phyloP scores from a whole-genome alignment of 768 basidiomycete genomes.

The Trametes sanguinea region DNA sequence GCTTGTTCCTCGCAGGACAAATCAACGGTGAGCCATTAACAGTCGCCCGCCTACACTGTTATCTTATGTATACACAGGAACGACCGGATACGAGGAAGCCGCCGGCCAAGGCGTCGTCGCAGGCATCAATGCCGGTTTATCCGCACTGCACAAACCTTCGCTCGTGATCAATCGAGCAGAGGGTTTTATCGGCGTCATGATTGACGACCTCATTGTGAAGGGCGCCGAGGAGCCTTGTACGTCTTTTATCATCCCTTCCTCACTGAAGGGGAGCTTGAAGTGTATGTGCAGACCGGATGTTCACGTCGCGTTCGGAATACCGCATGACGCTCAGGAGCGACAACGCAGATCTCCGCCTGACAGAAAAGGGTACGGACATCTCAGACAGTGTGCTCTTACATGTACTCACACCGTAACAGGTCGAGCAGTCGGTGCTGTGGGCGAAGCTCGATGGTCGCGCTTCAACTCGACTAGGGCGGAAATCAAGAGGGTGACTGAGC shows the following conservation, averaged over 20 bases:
- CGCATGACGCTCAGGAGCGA: constrained; percentile 86
- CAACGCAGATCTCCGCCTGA: constrained; percentile 85
- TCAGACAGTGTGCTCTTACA: not conserved
- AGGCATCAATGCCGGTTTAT: constrained; percentile 84
- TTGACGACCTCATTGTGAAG: constrained; percentile 86
- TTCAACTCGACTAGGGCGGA: constrained; percentile 38
- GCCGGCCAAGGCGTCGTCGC: constrained; percentile 89
- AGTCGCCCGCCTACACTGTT: too few relatives aligned
- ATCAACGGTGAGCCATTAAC: constrained; percentile 62
- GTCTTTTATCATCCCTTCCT: constrained; percentile 27
- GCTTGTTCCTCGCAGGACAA: constrained; percentile 86
- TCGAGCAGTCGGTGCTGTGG: constrained; percentile 44
- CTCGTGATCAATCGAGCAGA: constrained; percentile 80
- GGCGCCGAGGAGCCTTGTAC: constrained; percentile 90
- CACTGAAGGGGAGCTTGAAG: not conserved
- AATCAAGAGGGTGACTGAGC: constrained; percentile 36
- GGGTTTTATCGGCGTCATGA: constrained; percentile 87
- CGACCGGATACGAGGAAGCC: constrained; percentile 94
- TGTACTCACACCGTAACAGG: constrained; percentile 31
- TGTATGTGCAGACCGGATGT: constrained; percentile 75
- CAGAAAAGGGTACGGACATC: constrained; percentile 59
- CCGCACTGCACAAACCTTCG: constrained; percentile 55
- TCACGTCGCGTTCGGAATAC: constrained; percentile 89
- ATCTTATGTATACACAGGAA: constrained; percentile 50
- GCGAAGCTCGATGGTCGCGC: constrained; percentile 44